Conservation (phyloP, 306 rosid species). For the Quercus suber region DNA sequence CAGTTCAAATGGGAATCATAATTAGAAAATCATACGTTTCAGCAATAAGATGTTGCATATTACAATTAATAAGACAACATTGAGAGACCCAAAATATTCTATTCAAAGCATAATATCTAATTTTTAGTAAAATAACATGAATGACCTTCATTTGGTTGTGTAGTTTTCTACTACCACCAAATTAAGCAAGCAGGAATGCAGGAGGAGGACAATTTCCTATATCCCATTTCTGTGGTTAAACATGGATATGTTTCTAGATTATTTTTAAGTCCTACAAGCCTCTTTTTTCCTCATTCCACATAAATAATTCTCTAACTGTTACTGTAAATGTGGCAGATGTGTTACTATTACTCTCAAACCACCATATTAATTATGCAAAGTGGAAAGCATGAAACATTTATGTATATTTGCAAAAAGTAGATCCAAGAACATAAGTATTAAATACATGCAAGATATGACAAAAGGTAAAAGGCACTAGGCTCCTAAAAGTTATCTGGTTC, state of each 20-base stretch:
- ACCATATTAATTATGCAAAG: not conserved
- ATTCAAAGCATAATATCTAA: not conserved
- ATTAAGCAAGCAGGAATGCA: not conserved
- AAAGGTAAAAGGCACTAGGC: not conserved
- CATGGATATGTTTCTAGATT: not conserved
- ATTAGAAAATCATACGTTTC: not conserved
- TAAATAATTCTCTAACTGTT: not conserved
- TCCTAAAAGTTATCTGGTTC: not conserved
- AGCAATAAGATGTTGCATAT: slow-evolving; percentile 1
- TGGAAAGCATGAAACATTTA: not conserved
- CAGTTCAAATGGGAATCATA: slow-evolving; percentile 11
- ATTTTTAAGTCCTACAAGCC: not conserved
- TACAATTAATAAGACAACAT: not conserved
- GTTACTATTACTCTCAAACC: not conserved
- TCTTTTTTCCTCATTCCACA: not conserved
- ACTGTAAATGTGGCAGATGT: not conserved
- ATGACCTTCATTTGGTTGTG: not conserved
- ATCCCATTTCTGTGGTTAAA: not conserved
- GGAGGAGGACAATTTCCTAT: not conserved
- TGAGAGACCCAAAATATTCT: not conserved
- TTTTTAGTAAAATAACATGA: not conserved
- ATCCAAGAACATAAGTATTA: not conserved
- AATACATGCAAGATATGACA: not conserved
- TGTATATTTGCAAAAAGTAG: not conserved
- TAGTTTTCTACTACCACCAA: not conserved